A percentile compares a stretch with the other conserved stretches of the same genome.
Evolutionary conservation across 192 early-diverging fungal genomes (phyloP).

Genomic region (Mortierella alpina): DNA sequence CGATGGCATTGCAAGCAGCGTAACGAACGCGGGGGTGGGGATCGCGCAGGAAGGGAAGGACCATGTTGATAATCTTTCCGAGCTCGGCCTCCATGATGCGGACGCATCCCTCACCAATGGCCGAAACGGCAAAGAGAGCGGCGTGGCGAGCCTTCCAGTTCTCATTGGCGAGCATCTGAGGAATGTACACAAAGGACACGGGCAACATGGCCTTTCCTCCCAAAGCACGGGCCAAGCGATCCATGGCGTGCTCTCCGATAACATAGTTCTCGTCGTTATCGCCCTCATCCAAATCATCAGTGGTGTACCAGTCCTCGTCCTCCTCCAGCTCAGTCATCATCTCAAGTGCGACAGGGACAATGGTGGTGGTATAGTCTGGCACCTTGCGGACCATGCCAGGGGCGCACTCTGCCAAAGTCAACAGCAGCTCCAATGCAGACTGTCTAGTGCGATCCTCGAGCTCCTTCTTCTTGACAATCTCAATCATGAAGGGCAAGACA

Average conservation of each 20-base stretch:
- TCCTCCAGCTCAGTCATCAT: conserved; percentile 98
- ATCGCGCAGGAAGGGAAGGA: conserved; percentile 86
- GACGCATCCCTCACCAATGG: conserved; percentile 97
- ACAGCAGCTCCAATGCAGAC: conserved; percentile 89
- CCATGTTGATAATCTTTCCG: conserved; percentile 80
- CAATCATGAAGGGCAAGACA: conserved; percentile 79
- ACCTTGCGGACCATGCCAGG: conserved; percentile 94
- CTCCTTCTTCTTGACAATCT: conserved; percentile 82
- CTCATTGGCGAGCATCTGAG: conserved; percentile 83
- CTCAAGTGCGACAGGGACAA: conserved; percentile 91
- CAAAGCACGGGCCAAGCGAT: conserved; percentile 87
- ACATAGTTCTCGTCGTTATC: conserved; percentile 91
- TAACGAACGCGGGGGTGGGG: conserved; percentile 95
- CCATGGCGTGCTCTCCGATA: conserved; percentile 95
- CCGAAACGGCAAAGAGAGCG: conserved; percentile 92
- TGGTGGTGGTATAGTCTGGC: conserved; percentile 75
- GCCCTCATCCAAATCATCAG: conserved; percentile 88
- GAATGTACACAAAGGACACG: conserved; percentile 88
- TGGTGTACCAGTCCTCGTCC: conserved; percentile 88
- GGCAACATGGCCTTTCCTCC: conserved; percentile 93
- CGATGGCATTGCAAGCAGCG: conserved; percentile 95
- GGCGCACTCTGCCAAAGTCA: conserved; percentile 90
- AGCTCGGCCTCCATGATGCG: conserved; percentile 95
- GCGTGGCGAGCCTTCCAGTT: conserved; percentile 95
- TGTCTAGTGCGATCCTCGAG: conserved; percentile 89